A percentile compares a stretch with the other conserved stretches of the same genome.
Conservation (phyloP, 495 filamentous ascomycete genomes). For the Neurospora terricola region DNA sequence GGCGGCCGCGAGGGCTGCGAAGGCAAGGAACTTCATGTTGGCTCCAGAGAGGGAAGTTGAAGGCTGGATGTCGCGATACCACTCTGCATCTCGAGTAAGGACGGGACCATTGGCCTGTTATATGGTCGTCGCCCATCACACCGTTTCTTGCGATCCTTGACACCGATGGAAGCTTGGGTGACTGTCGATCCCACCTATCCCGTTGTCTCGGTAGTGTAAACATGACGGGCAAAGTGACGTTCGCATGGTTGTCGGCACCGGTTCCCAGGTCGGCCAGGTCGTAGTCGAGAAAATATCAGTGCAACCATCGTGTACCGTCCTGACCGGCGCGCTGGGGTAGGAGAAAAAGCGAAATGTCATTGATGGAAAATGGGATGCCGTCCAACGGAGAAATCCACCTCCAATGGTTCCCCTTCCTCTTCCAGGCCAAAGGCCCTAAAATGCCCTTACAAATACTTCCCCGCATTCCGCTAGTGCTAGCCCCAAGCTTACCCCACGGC, state of each 20-base stretch:
- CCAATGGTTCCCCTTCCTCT: not conserved
- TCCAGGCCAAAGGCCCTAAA: not conserved
- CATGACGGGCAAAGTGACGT: not conserved
- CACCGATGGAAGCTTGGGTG: not conserved
- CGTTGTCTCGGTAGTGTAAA: not conserved
- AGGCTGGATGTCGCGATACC: not conserved
- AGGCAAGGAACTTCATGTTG: constrained; percentile 7
- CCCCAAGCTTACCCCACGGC: not conserved
- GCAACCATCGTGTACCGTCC: not conserved
- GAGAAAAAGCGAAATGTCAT: not conserved
- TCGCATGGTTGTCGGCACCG: not conserved
- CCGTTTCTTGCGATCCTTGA: not conserved
- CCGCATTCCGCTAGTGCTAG: not conserved
- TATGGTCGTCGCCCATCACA: not conserved
- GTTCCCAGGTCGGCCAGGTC: not conserved
- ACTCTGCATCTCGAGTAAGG: not conserved
- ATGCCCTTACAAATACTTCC: not conserved
- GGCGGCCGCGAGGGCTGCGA: constrained; percentile 11
- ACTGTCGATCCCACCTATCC: not conserved
- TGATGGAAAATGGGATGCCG: constrained; percentile 10
- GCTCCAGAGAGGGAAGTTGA: not conserved
- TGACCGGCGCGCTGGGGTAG: not conserved
- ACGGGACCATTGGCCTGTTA: not conserved
- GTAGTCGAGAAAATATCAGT: not conserved
- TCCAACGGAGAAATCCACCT: constrained; percentile 5